Evolutionary conservation across 495 filamentous ascomycete genomes (phyloP).

Genomic region (Copromyces sp.): DNA sequence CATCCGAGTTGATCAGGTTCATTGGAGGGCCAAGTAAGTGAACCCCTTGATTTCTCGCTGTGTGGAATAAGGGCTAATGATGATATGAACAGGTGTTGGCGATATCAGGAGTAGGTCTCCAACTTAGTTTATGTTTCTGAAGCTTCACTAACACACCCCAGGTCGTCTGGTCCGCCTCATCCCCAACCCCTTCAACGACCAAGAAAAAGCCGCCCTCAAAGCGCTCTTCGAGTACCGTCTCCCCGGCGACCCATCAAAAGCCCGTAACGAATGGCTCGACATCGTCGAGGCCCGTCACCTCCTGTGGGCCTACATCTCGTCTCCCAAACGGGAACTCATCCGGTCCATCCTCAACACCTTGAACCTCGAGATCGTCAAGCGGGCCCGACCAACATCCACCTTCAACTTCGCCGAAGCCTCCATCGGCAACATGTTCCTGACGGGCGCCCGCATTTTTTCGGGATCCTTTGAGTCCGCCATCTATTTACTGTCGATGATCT

Average conservation of each 20-base stretch:
- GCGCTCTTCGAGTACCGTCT: slow-evolving; percentile 80
- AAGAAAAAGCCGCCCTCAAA: slow-evolving; percentile 64
- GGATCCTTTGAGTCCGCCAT: slow-evolving; percentile 76
- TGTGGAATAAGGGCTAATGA: neutral
- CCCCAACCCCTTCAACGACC: slow-evolving; percentile 48
- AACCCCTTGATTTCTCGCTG: neutral
- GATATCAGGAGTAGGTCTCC: slow-evolving; percentile 72
- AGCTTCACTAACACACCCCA: slow-evolving; percentile 16
- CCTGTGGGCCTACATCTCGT: slow-evolving; percentile 67
- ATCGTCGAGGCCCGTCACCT: slow-evolving; percentile 72
- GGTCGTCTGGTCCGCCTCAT: slow-evolving; percentile 87
- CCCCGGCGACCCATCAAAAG: slow-evolving; percentile 40
- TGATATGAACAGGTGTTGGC: slow-evolving; percentile 53
- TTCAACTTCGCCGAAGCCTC: slow-evolving; percentile 86
- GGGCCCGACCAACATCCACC: slow-evolving; percentile 60
- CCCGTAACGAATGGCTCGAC: slow-evolving; percentile 69
- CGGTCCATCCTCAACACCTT: slow-evolving; percentile 79
- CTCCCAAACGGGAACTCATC: slow-evolving; percentile 83
- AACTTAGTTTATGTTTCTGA: too few species aligned
- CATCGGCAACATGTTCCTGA: slow-evolving; percentile 91
- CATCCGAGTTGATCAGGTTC: slow-evolving; percentile 83
- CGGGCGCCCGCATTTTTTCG: slow-evolving; percentile 70
- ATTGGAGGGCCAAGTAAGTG: slow-evolving; percentile 67
- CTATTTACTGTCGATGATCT: slow-evolving; percentile 72
- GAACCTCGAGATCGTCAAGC: slow-evolving; percentile 86